Evolutionary conservation across 768 basidiomycete species (phyloP), one percentile per base, ranked within the genome.

Genomic region (Roridomyces roridus): DNA sequence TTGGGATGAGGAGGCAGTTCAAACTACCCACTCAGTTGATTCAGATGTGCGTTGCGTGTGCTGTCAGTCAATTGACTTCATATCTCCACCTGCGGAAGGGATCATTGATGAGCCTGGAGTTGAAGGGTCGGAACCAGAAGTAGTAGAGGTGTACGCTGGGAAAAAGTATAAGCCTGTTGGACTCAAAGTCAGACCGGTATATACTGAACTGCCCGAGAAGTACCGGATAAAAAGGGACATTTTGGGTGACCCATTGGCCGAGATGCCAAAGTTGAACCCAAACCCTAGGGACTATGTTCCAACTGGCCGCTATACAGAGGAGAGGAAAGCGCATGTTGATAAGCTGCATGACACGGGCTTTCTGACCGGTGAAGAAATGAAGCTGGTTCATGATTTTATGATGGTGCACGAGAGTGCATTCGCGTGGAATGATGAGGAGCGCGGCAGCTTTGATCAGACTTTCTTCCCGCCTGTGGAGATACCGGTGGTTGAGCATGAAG

Each of bases 351-450:
- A 59, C 12, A 45, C 26, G 6, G 61, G 58, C 0, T 71, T 69
- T 35, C 46, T 64, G 59, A 59, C 59, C 60, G 10, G n/a, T n/a
- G 72, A 68, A 51, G 72, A 73, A 51, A 47, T 57, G 24, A 65
- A 67, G 36, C 52, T 70, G 8, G 54, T 70, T 47, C 36, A 57
- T 8, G 55, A 69, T 0, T 53, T 72, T 11, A 46, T 73, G 35
- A 48, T 35, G 11, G 39, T 50, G 5, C 66, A 72, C 7, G 59
- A 72, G 10, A 3, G 10, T 18, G 55, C 55, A n/a, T 56, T 56
- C 20, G 55, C 55, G 2, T 56, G 55, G 55, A 20, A 40, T 25
- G 55, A 56, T 20, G 36, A 40, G 5, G 39, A 56, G 23, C 6
- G 46, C 17, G 55, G 55, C 3, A 56, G 28, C 8, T 56, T 56